Conservation (phyloP, 106 monocot genomes). For the Alisma plantagoaquatica region DNA sequence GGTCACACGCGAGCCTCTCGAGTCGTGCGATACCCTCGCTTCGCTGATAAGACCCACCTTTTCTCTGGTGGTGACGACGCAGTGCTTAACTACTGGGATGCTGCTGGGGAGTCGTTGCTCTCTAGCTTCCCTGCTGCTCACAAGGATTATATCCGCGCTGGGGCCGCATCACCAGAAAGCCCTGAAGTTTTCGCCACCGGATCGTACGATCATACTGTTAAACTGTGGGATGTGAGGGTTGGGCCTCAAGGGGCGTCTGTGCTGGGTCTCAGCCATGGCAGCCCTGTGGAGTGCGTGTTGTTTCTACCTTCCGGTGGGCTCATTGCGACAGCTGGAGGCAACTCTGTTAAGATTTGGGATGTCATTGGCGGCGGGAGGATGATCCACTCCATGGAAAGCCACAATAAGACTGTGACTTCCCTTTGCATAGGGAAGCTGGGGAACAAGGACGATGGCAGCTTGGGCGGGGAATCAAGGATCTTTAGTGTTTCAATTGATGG, state of each 20-base stretch:
- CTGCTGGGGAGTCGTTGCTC: conserved; percentile 40
- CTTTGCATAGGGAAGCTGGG: conserved; percentile 37
- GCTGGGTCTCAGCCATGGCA: conserved; percentile 44
- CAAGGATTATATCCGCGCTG: conserved; percentile 80
- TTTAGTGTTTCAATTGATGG: conserved; percentile 88
- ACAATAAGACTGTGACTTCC: conserved; percentile 89
- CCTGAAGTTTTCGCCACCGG: conserved; percentile 72
- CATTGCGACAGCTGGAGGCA: conserved; percentile 77
- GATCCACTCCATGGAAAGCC: conserved; percentile 71
- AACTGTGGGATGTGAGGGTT: conserved; percentile 73
- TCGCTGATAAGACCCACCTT: conserved; percentile 66
- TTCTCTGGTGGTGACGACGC: conserved; percentile 92
- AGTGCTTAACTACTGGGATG: conserved; percentile 72
- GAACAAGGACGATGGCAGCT: conserved; percentile 2
- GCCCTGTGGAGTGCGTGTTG: conserved; percentile 58
- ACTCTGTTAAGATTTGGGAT: conserved; percentile 82
- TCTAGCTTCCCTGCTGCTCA: conserved; percentile 51
- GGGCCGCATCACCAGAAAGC: conserved; percentile 44
- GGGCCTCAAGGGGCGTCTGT: conserved; percentile 12
- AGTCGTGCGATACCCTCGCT: conserved; percentile 57
- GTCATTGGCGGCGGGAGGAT: conserved; percentile 68
- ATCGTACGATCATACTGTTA: conserved; percentile 75
- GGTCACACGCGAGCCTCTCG: conserved; percentile 64
- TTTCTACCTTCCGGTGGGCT: conserved; percentile 89
- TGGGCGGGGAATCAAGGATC: conserved; percentile 49